phyloP scores from a whole-genome alignment of 2,329 filamentous ascomycete species.

The Botryosphaeria dothidea region DNA sequence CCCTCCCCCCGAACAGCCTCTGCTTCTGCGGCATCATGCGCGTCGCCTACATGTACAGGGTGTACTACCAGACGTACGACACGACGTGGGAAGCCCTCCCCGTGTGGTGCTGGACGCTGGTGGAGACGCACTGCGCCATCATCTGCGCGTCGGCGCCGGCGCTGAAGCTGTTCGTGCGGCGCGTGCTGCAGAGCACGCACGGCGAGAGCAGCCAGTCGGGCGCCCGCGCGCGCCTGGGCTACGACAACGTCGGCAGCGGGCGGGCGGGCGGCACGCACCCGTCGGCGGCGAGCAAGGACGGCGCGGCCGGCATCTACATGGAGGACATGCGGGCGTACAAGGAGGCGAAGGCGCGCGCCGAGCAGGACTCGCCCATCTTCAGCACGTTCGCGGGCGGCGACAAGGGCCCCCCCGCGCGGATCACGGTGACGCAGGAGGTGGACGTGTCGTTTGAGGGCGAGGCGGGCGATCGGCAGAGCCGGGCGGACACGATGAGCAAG shows the following conservation, averaged over 20 bases:
- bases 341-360: background rate
- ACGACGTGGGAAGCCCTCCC: conserved; percentile 42
- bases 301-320: background rate
- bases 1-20: too few relatives aligned
- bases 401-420: background rate
- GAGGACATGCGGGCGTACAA: background rate
- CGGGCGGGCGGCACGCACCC: background rate
- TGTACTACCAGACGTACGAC: conserved; percentile 40
- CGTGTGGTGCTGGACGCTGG: conserved; percentile 43
- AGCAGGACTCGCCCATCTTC: background rate
- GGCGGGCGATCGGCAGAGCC: background rate
- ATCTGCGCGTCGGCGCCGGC: conserved; percentile 47
- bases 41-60: conserved; percentile 37
- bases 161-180: conserved; percentile 42
- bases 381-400: background rate
- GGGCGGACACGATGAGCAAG: background rate
- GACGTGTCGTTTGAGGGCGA: background rate
- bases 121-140: conserved; percentile 45
- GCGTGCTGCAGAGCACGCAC: background rate
- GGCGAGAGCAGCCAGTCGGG: background rate
- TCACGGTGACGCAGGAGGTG: background rate
- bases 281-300: background rate
- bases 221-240: background rate
- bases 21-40: conserved; percentile 40
- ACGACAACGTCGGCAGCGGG: background rate